Evolutionary conservation across 805 yeast genomes (phyloP), one percentile per base, ranked within the genome.

Genomic region (Barnettozyma californica): DNA sequence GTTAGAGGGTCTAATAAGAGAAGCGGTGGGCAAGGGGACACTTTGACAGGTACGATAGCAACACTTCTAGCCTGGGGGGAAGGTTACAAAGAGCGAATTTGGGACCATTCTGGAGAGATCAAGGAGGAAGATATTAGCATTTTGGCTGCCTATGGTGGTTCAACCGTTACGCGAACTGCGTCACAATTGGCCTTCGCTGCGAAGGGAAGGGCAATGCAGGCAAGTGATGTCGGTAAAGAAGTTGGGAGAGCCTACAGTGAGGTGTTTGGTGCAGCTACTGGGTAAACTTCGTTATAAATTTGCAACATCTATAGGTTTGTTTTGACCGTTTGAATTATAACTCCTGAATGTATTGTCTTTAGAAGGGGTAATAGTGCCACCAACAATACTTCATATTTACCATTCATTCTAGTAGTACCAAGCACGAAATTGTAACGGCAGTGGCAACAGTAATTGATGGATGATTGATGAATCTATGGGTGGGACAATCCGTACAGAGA

Each of bases 21-120:
- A 46, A 95, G 87, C 8, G 97, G 97, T 11, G 99, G 99, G 0
- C 98, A 94, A 68, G 99, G 99, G 23, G 99, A 94, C 59, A 86
- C 97, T 0, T 65, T 94, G 36, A 79, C 92, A 0, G 99, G 99
- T 0, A 71, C 87, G 21, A 67, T 90, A n/a, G 90, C 91, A 1
- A 84, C 96, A 0, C 71, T 92, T 58, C 60, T 87, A 31, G 87
- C 88, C 5, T 92, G 96, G 95, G 80, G 86, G 6, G 61, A 75
- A 21, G 83, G 84, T 11, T 84, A 87, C 61, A 75, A 78, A 50
- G 59, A 73, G 29, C 64, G 70, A 2, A 58, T 83, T 2, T 87
- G 95, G 91, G 74, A 74, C 1, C 75, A 68, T 19, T 61, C 68
- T 1, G 60, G 68, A 20, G 58, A 64, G 19, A 48, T 66, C 6